Conservation (phyloP, 1,139 yeast species). For the Wickerhamomyces sp. region DNA sequence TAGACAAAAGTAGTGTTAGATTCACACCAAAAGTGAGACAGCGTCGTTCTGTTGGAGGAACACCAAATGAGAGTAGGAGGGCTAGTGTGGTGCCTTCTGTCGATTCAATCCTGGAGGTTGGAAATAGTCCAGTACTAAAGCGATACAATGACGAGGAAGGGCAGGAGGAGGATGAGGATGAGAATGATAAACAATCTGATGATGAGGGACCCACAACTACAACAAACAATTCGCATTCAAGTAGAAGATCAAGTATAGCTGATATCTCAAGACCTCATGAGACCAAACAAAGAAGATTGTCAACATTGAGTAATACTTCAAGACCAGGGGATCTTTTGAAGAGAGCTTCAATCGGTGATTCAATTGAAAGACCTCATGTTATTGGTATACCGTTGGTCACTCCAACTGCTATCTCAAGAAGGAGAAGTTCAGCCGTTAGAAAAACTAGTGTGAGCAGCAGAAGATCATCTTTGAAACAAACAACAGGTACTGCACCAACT, state of each 20-base stretch:
- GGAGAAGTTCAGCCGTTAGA: conserved; percentile 2
- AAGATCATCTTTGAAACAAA: not conserved
- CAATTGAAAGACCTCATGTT: conserved; percentile 9
- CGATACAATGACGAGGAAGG: not conserved
- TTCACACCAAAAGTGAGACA: conserved; percentile 35
- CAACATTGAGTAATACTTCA: conserved; percentile 19
- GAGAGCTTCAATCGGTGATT: conserved; percentile 2
- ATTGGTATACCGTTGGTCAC: conserved; percentile 13
- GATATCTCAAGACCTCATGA: conserved; percentile 10
- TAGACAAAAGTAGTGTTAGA: conserved; percentile 34
- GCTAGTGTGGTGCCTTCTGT: conserved; percentile 15
- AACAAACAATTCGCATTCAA: conserved; percentile 1
- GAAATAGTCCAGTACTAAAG: not conserved
- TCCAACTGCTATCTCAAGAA: conserved; percentile 3
- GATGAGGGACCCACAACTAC: conserved; percentile 5
- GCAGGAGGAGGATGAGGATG: conserved; percentile 7
- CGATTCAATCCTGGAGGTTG: not conserved
- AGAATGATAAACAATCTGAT: conserved; percentile 6
- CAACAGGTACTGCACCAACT: not conserved
- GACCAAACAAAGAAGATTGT: conserved; percentile 22
- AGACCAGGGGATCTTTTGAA: conserved; percentile 13
- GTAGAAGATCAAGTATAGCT: conserved; percentile 16
- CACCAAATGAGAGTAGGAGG: conserved; percentile 15
- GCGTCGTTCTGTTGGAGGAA: conserved; percentile 26
- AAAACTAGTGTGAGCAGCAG: not conserved